phyloP scores from a whole-genome alignment of 768 basidiomycete species.

The Lactarius hengduanensis region DNA sequence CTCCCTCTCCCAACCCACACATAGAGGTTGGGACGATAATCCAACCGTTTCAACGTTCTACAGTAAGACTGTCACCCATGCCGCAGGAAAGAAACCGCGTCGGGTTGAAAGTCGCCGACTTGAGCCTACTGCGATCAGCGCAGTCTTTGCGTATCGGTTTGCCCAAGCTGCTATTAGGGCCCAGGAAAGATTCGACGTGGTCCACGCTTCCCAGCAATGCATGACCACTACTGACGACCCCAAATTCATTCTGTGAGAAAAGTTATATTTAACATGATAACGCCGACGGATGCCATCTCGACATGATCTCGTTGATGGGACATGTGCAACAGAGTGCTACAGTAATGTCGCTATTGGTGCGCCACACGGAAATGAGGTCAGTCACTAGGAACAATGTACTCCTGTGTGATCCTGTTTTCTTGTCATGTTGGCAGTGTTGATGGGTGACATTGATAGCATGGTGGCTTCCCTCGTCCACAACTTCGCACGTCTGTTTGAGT shows the following conservation, averaged over 20 bases:
- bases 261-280: background rate
- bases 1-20: slow-evolving; percentile 63
- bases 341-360: background rate
- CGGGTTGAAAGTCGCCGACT: background rate
- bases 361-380: background rate
- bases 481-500: background rate
- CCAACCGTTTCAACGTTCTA: slow-evolving; percentile 40
- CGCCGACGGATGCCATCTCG: background rate
- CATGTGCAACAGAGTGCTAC: background rate
- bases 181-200: slow-evolving; percentile 34
- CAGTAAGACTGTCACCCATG: slow-evolving; percentile 45
- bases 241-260: too few species aligned
- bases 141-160: slow-evolving; percentile 46
- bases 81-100: slow-evolving; percentile 60
- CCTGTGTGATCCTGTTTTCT: background rate
- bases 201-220: background rate
- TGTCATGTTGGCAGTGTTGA: background rate
- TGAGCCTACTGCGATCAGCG: slow-evolving; percentile 35
- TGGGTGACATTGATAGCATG: background rate
- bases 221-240: background rate
- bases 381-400: background rate
- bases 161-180: slow-evolving; percentile 45
- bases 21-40: slow-evolving; percentile 62
- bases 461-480: background rate
- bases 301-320: background rate